A percentile compares a stretch with the other conserved stretches of the same genome.
Evolutionary conservation across 73 alveolate species (phyloP).

Genomic region (Stentor roeselii): DNA sequence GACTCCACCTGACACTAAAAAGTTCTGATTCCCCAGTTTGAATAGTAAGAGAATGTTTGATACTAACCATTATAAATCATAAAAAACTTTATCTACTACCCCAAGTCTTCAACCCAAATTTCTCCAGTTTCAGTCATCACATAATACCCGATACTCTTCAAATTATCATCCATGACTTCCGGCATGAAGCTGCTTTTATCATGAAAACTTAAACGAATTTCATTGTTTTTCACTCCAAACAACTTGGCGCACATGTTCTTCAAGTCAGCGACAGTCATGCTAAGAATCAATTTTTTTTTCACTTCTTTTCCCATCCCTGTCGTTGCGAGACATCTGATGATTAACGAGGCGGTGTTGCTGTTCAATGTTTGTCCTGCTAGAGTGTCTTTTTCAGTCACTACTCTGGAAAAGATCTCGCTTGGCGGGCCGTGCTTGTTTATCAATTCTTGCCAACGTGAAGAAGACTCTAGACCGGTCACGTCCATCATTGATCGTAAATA

Average conservation of each 20-base stretch:
- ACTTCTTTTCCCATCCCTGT: conserved; percentile 35
- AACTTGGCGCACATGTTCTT: conserved; percentile 51
- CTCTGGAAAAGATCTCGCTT: not conserved
- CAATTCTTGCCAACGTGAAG: conserved; percentile 9
- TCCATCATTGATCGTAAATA: conserved; percentile 30
- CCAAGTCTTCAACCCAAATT: conserved; percentile 31
- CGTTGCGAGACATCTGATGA: conserved; percentile 20
- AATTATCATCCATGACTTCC: conserved; percentile 50
- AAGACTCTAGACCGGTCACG: not conserved
- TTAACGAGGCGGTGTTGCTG: conserved; percentile 33
- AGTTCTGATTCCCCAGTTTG: not conserved
- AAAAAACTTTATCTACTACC: too few relatives aligned
- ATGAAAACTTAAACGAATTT: conserved; percentile 26
- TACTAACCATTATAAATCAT: not conserved
- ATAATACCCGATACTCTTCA: conserved; percentile 43
- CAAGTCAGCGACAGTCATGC: conserved; percentile 51
- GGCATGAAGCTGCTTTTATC: conserved; percentile 27
- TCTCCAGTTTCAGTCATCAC: conserved; percentile 44
- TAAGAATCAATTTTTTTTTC: conserved; percentile 38
- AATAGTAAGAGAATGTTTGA: not conserved
- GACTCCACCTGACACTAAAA: conserved; percentile 32
- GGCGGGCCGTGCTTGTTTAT: conserved; percentile 16
- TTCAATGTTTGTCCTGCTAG: not conserved
- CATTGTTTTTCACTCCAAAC: conserved; percentile 36
- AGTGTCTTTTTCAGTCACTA: not conserved